Conservation (phyloP, 2,329 filamentous ascomycete genomes). For the Apiospora pterosperma region DNA sequence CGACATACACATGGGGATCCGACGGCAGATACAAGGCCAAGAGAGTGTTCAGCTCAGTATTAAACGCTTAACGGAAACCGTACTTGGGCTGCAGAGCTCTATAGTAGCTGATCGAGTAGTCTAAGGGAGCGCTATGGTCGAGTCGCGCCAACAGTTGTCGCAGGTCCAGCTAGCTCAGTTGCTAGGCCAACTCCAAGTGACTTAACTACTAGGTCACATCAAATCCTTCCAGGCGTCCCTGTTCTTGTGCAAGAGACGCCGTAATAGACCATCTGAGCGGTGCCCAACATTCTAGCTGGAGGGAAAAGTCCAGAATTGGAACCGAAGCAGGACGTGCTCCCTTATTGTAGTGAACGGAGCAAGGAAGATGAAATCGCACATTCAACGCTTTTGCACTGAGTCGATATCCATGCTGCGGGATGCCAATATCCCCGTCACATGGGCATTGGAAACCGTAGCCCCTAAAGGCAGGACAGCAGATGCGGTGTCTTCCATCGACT, state of each 20-base stretch:
- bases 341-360: background rate
- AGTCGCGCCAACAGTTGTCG: background rate
- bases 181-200: background rate
- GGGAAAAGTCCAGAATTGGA: background rate
- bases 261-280: background rate
- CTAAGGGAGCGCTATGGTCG: background rate
- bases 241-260: background rate
- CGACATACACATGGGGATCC: background rate
- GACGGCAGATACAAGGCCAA: background rate
- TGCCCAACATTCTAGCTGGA: background rate
- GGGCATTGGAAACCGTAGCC: background rate
- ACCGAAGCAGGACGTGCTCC: background rate
- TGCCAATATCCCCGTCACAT: background rate
- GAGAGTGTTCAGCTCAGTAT: background rate
- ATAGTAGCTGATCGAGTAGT: background rate
- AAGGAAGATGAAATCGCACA: background rate
- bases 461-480: background rate
- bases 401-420: background rate
- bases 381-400: background rate
- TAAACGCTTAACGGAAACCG: background rate
- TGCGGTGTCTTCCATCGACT: background rate
- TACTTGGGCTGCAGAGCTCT: background rate
- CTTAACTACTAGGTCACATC: background rate
- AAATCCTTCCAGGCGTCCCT: background rate
- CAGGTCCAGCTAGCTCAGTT: background rate